These are phyloP conservation scores for Cryphonectria carpinicola DNA, from an alignment of 2,329 filamentous ascomycete genomes.

Conservation along the genomic window DNA sequence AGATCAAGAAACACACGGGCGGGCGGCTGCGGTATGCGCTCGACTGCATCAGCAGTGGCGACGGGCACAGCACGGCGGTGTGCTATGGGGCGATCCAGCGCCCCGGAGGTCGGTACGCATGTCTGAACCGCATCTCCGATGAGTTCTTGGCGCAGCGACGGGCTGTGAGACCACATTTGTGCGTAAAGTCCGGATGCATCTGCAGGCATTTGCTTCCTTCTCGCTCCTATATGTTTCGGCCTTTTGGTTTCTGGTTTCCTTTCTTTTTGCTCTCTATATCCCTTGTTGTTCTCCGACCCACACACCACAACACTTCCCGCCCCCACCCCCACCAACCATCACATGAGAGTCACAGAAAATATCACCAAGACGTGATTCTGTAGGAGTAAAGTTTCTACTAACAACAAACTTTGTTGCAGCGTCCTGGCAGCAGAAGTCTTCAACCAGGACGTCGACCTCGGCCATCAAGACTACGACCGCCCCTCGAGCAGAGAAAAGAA, in stretches of 20 bases:
- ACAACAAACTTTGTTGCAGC: neutral
- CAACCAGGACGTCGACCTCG: neutral
- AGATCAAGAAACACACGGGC: constrained; percentile 51
- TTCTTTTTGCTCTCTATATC: no score
- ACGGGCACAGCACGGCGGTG: constrained; percentile 42
- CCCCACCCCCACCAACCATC: no score
- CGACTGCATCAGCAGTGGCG: constrained; percentile 49
- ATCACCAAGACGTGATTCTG: no score
- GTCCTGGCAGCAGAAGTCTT: constrained; percentile 3
- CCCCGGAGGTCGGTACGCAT: constrained; percentile 31
- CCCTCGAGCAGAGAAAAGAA: constrained; percentile 3
- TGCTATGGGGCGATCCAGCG: constrained; percentile 44
- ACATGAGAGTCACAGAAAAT: no score
- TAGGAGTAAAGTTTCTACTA: no score
- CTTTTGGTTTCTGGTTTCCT: no score
- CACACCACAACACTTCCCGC: no score
- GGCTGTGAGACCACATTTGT: neutral
- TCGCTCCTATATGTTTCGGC: neutral
- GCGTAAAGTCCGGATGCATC: neutral
- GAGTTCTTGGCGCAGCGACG: neutral
- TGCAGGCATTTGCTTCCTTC: neutral
- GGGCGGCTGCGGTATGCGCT: constrained; percentile 49
- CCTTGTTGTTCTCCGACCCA: no score
- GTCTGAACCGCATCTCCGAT: constrained; percentile 26
- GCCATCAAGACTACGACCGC: neutral